phyloP scores from a whole-genome alignment of 257 asterid species.

The Solanum arcanum region DNA sequence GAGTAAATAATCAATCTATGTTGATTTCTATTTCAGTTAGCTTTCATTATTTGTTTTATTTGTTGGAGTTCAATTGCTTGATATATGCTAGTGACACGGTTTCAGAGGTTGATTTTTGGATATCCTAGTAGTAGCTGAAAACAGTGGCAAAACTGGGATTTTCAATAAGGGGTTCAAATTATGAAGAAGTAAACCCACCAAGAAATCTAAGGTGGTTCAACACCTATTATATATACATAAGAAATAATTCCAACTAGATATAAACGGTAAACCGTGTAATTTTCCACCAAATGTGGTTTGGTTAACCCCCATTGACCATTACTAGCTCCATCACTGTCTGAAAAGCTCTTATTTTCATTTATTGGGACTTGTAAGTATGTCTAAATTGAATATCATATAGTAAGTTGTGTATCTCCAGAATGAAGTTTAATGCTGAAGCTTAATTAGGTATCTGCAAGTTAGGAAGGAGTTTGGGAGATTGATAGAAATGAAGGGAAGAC shows the following conservation, averaged over 20 bases:
- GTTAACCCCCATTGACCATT: neutral
- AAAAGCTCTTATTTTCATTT: neutral
- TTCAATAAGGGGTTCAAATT: neutral
- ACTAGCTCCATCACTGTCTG: neutral
- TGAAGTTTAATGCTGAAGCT: neutral
- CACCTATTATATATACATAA: neutral
- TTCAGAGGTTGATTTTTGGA: neutral
- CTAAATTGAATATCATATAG: neutral
- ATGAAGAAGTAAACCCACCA: neutral
- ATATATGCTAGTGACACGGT: neutral
- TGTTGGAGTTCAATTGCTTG: neutral
- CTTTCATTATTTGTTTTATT: neutral
- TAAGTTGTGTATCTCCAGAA: neutral
- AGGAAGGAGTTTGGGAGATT: neutral
- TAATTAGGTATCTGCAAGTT: neutral
- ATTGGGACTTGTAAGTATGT: neutral
- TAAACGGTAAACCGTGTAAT: too few species aligned
- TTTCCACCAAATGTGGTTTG: neutral
- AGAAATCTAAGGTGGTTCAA: neutral
- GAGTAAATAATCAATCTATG: neutral
- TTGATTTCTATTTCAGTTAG: neutral
- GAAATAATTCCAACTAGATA: too few species aligned
- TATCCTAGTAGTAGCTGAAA: neutral
- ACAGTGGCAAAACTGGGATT: neutral
- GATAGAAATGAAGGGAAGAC: neutral